A percentile compares a stretch with the other conserved stretches of the same genome.
Conservation (phyloP, 352 stramenopile species). For the Globisporangium iwayamae region DNA sequence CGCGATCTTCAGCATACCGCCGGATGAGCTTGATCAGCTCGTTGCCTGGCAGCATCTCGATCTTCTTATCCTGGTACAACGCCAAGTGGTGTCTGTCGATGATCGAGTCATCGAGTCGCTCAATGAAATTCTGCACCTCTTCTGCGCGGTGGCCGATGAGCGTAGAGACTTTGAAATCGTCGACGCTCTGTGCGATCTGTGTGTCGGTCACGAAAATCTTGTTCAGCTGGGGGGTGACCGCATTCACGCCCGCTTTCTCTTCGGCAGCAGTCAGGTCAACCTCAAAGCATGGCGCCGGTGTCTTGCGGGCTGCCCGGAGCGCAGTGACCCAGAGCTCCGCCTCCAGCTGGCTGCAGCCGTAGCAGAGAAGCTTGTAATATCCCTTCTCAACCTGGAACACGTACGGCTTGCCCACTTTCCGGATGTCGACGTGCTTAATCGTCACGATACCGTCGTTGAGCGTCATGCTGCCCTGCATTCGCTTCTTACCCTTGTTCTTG, state of each 20-base stretch:
- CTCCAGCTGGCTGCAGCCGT: conserved; percentile 73
- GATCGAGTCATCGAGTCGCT: conserved; percentile 58
- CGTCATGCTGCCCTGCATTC: conserved; percentile 80
- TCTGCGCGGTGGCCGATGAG: conserved; percentile 46
- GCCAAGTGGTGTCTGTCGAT: conserved; percentile 65
- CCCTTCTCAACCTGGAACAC: conserved; percentile 84
- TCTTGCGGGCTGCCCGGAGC: conserved; percentile 45
- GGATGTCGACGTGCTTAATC: conserved; percentile 76
- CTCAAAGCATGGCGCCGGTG: conserved; percentile 50
- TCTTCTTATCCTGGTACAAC: conserved; percentile 55
- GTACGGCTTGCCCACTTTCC: conserved; percentile 58
- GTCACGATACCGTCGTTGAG: conserved; percentile 83
- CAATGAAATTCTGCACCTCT: conserved; percentile 57
- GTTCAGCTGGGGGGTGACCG: conserved; percentile 63
- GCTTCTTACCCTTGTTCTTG: conserved; percentile 66
- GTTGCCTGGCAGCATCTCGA: conserved; percentile 67
- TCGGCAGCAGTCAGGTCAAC: conserved; percentile 56
- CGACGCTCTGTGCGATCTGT: conserved; percentile 42
- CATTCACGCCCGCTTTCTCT: conserved; percentile 48
- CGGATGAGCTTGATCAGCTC: conserved; percentile 73
- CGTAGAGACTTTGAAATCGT: conserved; percentile 42
- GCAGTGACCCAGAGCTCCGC: conserved; percentile 79
- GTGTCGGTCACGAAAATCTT: conserved; percentile 79
- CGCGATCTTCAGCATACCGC: conserved; percentile 72
- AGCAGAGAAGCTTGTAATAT: conserved; percentile 80